phyloP scores from a whole-genome alignment of 805 yeast genomes.

The Ogataea pignaliae region DNA sequence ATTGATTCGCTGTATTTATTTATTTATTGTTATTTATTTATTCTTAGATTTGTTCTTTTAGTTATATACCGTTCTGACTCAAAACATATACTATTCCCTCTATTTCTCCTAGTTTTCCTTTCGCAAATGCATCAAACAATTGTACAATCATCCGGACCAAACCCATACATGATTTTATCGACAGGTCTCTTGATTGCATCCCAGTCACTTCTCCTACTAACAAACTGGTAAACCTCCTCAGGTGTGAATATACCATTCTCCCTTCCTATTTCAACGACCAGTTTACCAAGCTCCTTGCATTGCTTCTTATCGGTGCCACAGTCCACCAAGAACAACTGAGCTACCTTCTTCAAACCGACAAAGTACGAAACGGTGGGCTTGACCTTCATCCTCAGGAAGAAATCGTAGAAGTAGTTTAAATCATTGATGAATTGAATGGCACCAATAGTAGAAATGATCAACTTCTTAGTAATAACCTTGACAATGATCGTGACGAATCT shows the following conservation, averaged over 20 bases:
- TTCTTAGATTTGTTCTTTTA: neutral
- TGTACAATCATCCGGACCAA: constrained; percentile 73
- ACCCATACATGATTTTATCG: constrained; percentile 92
- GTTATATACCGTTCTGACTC: neutral
- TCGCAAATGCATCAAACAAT: too few species aligned
- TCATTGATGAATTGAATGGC: constrained; percentile 81
- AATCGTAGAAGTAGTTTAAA: constrained; percentile 71
- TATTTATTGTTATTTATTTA: neutral
- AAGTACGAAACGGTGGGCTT: constrained; percentile 71
- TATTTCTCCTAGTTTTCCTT: neutral
- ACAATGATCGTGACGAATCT: constrained; percentile 73
- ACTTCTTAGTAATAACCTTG: constrained; percentile 66
- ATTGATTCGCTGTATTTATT: neutral
- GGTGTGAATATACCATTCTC: constrained; percentile 88
- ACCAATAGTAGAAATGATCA: constrained; percentile 71
- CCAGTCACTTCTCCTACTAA: constrained; percentile 89
- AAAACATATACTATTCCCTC: neutral
- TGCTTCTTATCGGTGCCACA: constrained; percentile 51
- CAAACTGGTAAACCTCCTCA: constrained; percentile 92
- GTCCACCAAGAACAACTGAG: constrained; percentile 72
- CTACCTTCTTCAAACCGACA: constrained; percentile 77
- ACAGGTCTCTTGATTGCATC: constrained; percentile 66
- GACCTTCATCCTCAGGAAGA: constrained; percentile 57
- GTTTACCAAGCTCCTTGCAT: constrained; percentile 77
- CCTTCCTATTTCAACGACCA: constrained; percentile 77